phyloP scores from a whole-genome alignment of 2,329 filamentous ascomycete genomes.

The Cladosporium velox region DNA sequence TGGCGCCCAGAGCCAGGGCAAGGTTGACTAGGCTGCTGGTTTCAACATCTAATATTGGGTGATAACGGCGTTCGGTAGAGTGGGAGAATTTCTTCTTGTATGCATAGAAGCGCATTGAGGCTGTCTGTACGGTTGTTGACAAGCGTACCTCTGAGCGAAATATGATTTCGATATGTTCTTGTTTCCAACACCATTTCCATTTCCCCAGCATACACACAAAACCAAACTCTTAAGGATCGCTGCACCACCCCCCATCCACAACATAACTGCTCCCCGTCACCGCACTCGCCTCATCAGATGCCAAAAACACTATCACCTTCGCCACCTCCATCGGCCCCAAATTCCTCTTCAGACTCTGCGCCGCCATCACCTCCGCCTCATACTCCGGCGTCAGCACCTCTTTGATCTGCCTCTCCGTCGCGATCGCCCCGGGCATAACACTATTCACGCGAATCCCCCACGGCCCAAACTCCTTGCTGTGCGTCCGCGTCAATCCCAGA shows the following conservation, averaged over 20 bases:
- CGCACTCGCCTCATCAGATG: slow-evolving; percentile 35
- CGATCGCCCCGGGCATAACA: slow-evolving; percentile 37
- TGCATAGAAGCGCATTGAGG: slow-evolving; percentile 11
- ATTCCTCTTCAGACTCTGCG: slow-evolving; percentile 36
- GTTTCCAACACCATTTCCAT: neutral
- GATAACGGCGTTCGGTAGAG: slow-evolving; percentile 11
- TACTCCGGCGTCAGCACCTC: slow-evolving; percentile 37
- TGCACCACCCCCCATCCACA: slow-evolving; percentile 36
- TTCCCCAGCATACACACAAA: neutral
- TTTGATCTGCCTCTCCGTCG: slow-evolving; percentile 36
- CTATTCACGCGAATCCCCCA: slow-evolving; percentile 33
- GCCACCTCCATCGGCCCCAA: slow-evolving; percentile 36
- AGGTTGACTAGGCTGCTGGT: slow-evolving; percentile 30
- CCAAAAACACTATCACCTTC: slow-evolving; percentile 35
- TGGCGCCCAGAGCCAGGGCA: slow-evolving; percentile 28
- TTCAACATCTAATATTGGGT: slow-evolving; percentile 19
- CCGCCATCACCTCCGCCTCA: slow-evolving; percentile 31
- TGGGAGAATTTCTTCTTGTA: slow-evolving; percentile 18
- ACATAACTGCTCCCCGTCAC: slow-evolving; percentile 37
- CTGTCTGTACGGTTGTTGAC: neutral
- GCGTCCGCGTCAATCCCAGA: slow-evolving; percentile 34
- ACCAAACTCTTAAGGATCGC: slow-evolving; percentile 25
- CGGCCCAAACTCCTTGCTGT: slow-evolving; percentile 34
- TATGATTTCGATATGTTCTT: slow-evolving; percentile 8
- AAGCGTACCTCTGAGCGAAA: slow-evolving; percentile 15